Evolutionary conservation across 805 yeast genomes (phyloP).

Genomic region (Candida berthetii): DNA sequence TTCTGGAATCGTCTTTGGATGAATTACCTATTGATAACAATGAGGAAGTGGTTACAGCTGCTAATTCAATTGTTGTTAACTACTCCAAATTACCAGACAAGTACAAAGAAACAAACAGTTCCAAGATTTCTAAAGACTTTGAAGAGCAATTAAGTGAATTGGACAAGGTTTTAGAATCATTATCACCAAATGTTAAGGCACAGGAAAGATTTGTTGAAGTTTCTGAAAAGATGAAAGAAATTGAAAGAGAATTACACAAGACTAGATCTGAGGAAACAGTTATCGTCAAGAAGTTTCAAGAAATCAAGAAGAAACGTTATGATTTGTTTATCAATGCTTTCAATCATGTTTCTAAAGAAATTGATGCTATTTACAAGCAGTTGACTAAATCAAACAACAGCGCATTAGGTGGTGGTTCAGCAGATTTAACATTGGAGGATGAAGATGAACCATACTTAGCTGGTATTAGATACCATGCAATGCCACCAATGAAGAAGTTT

Average conservation of each 20-base stretch:
- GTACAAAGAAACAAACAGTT: slow-evolving; percentile 30
- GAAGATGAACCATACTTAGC: slow-evolving; percentile 83
- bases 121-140: slow-evolving; percentile 25
- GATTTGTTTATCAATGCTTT: slow-evolving; percentile 66
- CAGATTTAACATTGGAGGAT: slow-evolving; percentile 78
- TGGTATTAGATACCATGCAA: slow-evolving; percentile 87
- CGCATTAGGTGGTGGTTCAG: slow-evolving; percentile 87
- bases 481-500: slow-evolving; percentile 94
- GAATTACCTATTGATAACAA: slow-evolving; percentile 54
- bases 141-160: slow-evolving; percentile 31
- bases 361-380: slow-evolving; percentile 80
- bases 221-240: slow-evolving; percentile 47
- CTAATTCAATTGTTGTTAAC: slow-evolving; percentile 48
- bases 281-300: slow-evolving; percentile 48
- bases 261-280: slow-evolving; percentile 58
- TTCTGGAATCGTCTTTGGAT: slow-evolving; percentile 53
- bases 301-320: slow-evolving; percentile 52
- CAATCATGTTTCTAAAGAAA: slow-evolving; percentile 63
- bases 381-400: slow-evolving; percentile 57
- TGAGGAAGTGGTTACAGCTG: slow-evolving; percentile 29
- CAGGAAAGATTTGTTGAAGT: slow-evolving; percentile 68
- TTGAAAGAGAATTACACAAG: slow-evolving; percentile 57
- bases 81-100: slow-evolving; percentile 39
- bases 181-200: slow-evolving; percentile 83
- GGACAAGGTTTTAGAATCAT: slow-evolving; percentile 23